These are phyloP conservation scores for Pythium myriotylum DNA, from an alignment of 352 stramenopile genomes.

Conservation along the genomic window DNA sequence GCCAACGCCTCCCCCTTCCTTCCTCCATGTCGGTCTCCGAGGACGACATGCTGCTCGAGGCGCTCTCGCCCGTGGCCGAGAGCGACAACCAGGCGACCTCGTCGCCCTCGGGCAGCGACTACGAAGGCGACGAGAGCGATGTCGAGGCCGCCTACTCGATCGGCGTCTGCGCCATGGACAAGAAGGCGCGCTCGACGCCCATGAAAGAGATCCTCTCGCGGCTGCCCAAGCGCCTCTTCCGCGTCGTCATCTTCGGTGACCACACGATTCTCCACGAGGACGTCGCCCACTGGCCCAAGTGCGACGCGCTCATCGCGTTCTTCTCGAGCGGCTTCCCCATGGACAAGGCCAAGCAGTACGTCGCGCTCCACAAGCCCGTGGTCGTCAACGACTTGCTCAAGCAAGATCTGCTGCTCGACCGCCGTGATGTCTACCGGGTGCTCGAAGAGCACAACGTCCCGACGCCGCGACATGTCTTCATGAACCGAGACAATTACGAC, in stretches of 20 bases:
- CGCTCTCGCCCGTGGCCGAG: slow-evolving; percentile 3
- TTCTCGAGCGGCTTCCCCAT: slow-evolving; percentile 98
- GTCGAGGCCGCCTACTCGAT: slow-evolving; percentile 57
- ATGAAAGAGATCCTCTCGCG: slow-evolving; percentile 96
- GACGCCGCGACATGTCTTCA: slow-evolving; percentile 94
- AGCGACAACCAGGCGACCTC: slow-evolving; percentile 19
- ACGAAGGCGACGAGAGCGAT: slow-evolving; percentile 1
- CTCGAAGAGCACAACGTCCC: slow-evolving; percentile 93
- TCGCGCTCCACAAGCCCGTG: slow-evolving; percentile 93
- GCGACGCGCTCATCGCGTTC: slow-evolving; percentile 98
- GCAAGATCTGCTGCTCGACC: slow-evolving; percentile 95
- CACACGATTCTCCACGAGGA: slow-evolving; percentile 93
- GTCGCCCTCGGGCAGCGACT: slow-evolving; percentile 14
- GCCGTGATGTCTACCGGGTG: slow-evolving; percentile 94
- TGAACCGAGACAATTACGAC: slow-evolving; percentile 92
- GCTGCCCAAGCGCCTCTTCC: slow-evolving; percentile 89
- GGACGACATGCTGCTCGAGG: background rate
- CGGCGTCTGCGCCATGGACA: slow-evolving; percentile 98
- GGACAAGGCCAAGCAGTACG: slow-evolving; percentile 97
- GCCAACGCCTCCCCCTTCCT: background rate
- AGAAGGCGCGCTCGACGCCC: slow-evolving; percentile 94
- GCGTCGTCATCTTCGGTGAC: slow-evolving; percentile 98
- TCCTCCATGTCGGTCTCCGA: background rate
- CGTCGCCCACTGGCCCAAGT: slow-evolving; percentile 93
- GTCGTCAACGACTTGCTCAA: slow-evolving; percentile 97